These are phyloP conservation scores for Nepenthes mirabilis DNA, from an alignment of 148 eudicot genomes.

Conservation along the genomic window DNA sequence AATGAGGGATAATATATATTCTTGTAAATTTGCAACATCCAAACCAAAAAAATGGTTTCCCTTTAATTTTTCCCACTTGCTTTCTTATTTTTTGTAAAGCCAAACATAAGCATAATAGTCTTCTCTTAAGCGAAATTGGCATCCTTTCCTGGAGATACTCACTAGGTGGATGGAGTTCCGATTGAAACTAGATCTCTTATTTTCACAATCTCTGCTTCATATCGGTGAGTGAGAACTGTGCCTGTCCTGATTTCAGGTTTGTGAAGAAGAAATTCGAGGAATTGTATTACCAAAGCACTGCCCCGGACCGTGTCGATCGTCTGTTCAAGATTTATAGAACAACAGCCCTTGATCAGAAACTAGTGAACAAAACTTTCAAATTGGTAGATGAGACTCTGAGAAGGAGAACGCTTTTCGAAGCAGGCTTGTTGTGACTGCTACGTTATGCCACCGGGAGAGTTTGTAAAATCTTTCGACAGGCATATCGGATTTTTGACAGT, in stretches of 20 bases:
- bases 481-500: too few species aligned
- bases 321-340: slow-evolving; percentile 93
- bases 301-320: slow-evolving; percentile 83
- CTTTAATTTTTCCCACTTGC: too few species aligned
- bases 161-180: not conserved
- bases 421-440: slow-evolving; percentile 64
- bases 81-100: too few species aligned
- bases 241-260: slow-evolving; percentile 31
- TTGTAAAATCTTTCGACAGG: too few species aligned
- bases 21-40: too few species aligned
- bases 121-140: too few species aligned
- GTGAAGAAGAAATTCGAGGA: slow-evolving; percentile 98
- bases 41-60: too few species aligned
- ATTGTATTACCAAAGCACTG: slow-evolving; percentile 78
- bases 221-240: slow-evolving; percentile 1
- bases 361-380: slow-evolving; percentile 93
- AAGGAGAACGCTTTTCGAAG: slow-evolving; percentile 88
- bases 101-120: too few species aligned
- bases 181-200: not conserved
- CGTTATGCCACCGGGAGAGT: not conserved
- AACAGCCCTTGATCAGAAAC: slow-evolving; percentile 92
- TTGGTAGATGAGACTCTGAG: slow-evolving; percentile 89
- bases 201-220: not conserved
- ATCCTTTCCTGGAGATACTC: too few species aligned
- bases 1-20: too few species aligned